phyloP scores from a whole-genome alignment of 2,329 filamentous ascomycete genomes.

The Ophiocordyceps unilateralis region DNA sequence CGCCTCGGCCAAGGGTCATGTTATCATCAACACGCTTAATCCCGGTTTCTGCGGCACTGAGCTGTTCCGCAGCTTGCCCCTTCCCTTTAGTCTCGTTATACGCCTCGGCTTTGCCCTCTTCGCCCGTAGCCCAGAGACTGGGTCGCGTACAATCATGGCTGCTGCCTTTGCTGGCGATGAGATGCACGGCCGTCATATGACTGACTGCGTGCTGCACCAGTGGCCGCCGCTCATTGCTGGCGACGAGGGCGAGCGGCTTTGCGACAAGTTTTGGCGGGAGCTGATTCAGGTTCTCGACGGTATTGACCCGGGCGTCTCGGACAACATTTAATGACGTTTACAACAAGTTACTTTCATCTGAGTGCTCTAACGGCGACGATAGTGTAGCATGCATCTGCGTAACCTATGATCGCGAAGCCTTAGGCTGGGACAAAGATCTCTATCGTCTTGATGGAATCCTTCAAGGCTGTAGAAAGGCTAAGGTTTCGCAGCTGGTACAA shows the following conservation, averaged over 20 bases:
- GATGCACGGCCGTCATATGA: slow-evolving; percentile 23
- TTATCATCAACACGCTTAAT: slow-evolving; percentile 21
- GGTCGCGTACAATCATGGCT: slow-evolving; percentile 19
- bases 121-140: slow-evolving; percentile 20
- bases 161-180: slow-evolving; percentile 19
- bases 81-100: slow-evolving; percentile 10
- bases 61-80: slow-evolving; percentile 17
- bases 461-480: too few relatives aligned
- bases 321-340: slow-evolving; percentile 11
- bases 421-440: too few relatives aligned
- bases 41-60: slow-evolving; percentile 23
- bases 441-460: too few relatives aligned
- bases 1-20: slow-evolving; percentile 11
- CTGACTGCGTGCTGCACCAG: slow-evolving; percentile 11
- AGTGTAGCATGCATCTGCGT: too few relatives aligned
- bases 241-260: slow-evolving; percentile 17
- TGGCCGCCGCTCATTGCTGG: slow-evolving; percentile 12
- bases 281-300: slow-evolving; percentile 22
- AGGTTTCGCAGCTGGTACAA: too few relatives aligned
- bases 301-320: slow-evolving; percentile 20
- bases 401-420: too few relatives aligned
- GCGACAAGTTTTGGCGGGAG: slow-evolving; percentile 23
- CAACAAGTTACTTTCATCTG: background rate
- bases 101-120: slow-evolving; percentile 7
- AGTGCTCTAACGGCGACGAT: too few relatives aligned